Evolutionary conservation across 2,329 filamentous ascomycete species (phyloP), one percentile per base, ranked within the genome.

Genomic region (Ceratocystis variospora): DNA sequence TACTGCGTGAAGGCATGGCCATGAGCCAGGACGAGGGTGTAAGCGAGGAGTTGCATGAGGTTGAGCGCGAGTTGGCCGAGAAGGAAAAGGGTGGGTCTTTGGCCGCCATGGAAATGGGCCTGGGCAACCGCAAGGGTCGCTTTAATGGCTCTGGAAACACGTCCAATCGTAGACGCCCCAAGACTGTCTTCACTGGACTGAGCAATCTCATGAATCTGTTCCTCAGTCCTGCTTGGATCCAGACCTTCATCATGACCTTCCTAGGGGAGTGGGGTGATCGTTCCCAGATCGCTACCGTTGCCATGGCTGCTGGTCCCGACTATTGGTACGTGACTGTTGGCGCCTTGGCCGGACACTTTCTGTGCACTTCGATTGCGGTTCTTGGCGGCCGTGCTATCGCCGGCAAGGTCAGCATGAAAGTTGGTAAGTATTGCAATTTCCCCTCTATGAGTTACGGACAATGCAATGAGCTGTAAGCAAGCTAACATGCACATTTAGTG

Each of bases 231-330:
- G 94, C 92, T 0, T 99, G 94, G 94, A 94, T 99, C 15, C 93
- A 97, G 77, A 99, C 94, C 0, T 99, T 99, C 74, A 84, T 95
- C 71, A 99, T 99, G 94, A 99, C 94, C 1, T 99, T 99, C 77
- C 78, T 99, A 37, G 94, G 94, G 50, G 94, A 99, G 76, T 99
- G 94, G 94, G 94, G 94, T 67, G 94, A 99, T 73, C 86, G 94
- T 71, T 96, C 90, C 74, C 94, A 99, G 78, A 97, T 99, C 72
- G 94, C 94, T 25, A 99, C 94, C 0, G 96, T 99, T 73, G 94
- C 94, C 65, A 99, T 99, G 94, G 94, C 94, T 62, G 93, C 94
- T 44, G 94, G 94, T 22, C 90, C 96, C 75, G 94, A 99, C 74
- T 99, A 97, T 76, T 97, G 93, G 93, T 96, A 91, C 89, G 94